Evolutionary conservation across 768 basidiomycete genomes (phyloP).

Genomic region (Crassisporium funariophilum): DNA sequence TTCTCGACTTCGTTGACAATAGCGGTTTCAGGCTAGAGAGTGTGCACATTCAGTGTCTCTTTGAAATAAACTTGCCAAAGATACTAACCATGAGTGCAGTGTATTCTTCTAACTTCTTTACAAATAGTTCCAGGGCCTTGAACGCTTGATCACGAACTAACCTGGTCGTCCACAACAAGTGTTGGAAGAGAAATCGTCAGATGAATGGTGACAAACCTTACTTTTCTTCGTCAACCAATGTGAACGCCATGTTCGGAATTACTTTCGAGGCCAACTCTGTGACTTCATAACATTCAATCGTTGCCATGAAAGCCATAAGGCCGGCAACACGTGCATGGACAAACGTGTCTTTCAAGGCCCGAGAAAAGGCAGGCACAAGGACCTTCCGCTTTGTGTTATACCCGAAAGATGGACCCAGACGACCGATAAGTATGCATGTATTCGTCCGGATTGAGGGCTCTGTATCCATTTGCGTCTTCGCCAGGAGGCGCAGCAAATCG

Average conservation of each 20-base stretch:
- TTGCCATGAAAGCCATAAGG: constrained; percentile 94
- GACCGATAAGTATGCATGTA: constrained; percentile 93
- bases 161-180: constrained; percentile 40
- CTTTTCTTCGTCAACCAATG: constrained; percentile 93
- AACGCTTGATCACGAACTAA: constrained; percentile 95
- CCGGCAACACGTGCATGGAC: constrained; percentile 94
- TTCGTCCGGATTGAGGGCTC: constrained; percentile 97
- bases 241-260: constrained; percentile 79
- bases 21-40: constrained; percentile 48
- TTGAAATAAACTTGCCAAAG: neutral
- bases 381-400: constrained; percentile 93
- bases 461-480: constrained; percentile 88
- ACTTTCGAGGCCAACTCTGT: constrained; percentile 91
- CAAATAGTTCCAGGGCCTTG: constrained; percentile 86
- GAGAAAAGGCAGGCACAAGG: constrained; percentile 92
- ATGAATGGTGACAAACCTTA: constrained; percentile 35
- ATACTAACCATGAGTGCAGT: constrained; percentile 77
- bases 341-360: constrained; percentile 88
- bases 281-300: constrained; percentile 82
- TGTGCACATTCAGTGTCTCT: neutral
- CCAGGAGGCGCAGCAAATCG: constrained; percentile 89
- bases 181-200: neutral
- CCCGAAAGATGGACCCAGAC: constrained; percentile 82
- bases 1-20: constrained; percentile 29
- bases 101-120: constrained; percentile 80